A percentile compares a stretch with the other conserved stretches of the same genome.
Conservation (phyloP, 2,329 filamentous ascomycete species). For the Cadophora sp. region DNA sequence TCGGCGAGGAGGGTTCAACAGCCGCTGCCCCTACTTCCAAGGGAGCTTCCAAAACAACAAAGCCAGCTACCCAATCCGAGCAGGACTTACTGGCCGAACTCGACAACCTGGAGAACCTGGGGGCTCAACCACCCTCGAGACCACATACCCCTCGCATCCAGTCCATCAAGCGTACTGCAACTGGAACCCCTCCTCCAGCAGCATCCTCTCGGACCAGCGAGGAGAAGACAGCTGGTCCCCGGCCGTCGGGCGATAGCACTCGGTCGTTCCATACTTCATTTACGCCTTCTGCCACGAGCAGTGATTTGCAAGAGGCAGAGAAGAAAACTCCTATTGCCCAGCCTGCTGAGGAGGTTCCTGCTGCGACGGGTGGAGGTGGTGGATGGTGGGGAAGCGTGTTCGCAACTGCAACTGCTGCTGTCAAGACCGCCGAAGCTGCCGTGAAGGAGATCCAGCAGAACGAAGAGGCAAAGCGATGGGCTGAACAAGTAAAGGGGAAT, state of each 20-base stretch:
- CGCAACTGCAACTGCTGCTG: constrained; percentile 75
- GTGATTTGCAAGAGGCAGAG: constrained; percentile 62
- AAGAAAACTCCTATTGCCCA: constrained; percentile 58
- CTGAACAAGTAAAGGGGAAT: constrained; percentile 90
- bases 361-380: constrained; percentile 56
- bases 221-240: constrained; percentile 60
- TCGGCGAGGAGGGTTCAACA: constrained; percentile 58
- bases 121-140: constrained; percentile 71
- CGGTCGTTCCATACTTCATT: constrained; percentile 75
- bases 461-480: constrained; percentile 96
- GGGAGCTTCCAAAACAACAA: constrained; percentile 46
- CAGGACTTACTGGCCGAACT: constrained; percentile 88
- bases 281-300: constrained; percentile 70
- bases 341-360: constrained; percentile 42
- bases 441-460: constrained; percentile 96
- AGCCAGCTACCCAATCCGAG: constrained; percentile 48
- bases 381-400: constrained; percentile 91
- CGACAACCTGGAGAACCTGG: constrained; percentile 81
- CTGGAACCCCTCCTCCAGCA: constrained; percentile 57
- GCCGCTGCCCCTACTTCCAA: constrained; percentile 54
- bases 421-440: constrained; percentile 91
- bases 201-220: constrained; percentile 65
- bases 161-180: constrained; percentile 57
- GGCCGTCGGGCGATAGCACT: constrained; percentile 81
- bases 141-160: constrained; percentile 82